A percentile compares a stretch with the other conserved stretches of the same genome.
Evolutionary conservation across 2,329 filamentous ascomycete species (phyloP).

Genomic region (Pseudocercospora macadamiae): DNA sequence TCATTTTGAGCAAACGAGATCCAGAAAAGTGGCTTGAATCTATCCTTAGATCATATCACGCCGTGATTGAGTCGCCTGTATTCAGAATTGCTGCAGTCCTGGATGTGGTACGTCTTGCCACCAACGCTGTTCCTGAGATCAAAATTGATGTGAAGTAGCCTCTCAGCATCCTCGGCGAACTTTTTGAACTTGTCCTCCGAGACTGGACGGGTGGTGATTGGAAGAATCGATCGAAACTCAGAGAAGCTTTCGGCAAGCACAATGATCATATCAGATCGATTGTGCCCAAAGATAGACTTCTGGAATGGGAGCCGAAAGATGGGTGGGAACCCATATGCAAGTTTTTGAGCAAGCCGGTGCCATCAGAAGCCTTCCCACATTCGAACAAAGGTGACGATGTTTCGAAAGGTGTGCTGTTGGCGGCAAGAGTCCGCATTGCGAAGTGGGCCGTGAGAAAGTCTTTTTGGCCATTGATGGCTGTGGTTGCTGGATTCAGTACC

Average conservation of each 20-base stretch:
- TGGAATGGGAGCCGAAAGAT: slow-evolving; percentile 30
- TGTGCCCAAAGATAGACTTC: slow-evolving; percentile 28
- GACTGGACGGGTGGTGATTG: slow-evolving; percentile 16
- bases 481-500: too few species aligned
- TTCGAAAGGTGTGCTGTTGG: slow-evolving; percentile 4
- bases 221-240: slow-evolving; percentile 7
- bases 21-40: slow-evolving; percentile 43
- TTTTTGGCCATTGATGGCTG: too few species aligned
- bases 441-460: slow-evolving; percentile 3
- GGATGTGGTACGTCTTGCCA: background rate
- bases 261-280: slow-evolving; percentile 14
- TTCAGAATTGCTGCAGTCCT: slow-evolving; percentile 10
- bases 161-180: slow-evolving; percentile 7
- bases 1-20: slow-evolving; percentile 57
- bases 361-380: slow-evolving; percentile 30
- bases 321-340: slow-evolving; percentile 37
- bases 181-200: slow-evolving; percentile 13
- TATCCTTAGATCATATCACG: slow-evolving; percentile 11
- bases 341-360: slow-evolving; percentile 33
- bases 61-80: slow-evolving; percentile 6
- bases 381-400: slow-evolving; percentile 12
- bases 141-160: background rate
- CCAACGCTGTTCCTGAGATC: background rate
- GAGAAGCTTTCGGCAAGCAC: slow-evolving; percentile 15
- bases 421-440: background rate